Evolutionary conservation across 148 eudicot species (phyloP).

Genomic region (Limonium bicolor): DNA sequence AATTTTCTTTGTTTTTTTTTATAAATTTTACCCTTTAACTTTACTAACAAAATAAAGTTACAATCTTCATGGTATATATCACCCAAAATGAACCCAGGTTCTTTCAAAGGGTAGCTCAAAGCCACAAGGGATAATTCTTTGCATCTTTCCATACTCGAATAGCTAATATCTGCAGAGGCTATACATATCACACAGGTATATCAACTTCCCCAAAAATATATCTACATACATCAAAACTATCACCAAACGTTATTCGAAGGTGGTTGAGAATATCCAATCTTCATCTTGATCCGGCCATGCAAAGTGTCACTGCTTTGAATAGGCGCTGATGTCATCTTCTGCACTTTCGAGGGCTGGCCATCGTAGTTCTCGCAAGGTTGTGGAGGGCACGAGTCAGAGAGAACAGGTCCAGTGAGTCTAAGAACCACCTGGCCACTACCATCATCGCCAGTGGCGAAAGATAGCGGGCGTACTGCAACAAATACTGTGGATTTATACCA

Average conservation of each 20-base stretch:
- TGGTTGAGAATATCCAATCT: background rate
- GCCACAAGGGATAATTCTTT: no score
- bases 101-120: no score
- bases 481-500: background rate
- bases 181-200: no score
- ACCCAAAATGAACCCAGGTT: no score
- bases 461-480: background rate
- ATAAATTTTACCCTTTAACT: no score
- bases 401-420: background rate
- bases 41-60: no score
- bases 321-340: background rate
- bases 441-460: background rate
- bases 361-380: background rate
- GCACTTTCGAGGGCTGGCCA: background rate
- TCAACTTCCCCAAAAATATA: no score
- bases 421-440: background rate
- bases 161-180: no score
- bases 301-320: background rate
- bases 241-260: background rate
- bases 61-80: no score
- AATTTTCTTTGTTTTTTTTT: no score
- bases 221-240: no score
- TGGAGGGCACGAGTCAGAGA: background rate
- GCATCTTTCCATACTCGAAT: no score
- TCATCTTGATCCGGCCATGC: slow-evolving; percentile 4